These are phyloP conservation scores for Colletotrichum karsti DNA, from an alignment of 2,329 filamentous ascomycete genomes.

Conservation along the genomic window DNA sequence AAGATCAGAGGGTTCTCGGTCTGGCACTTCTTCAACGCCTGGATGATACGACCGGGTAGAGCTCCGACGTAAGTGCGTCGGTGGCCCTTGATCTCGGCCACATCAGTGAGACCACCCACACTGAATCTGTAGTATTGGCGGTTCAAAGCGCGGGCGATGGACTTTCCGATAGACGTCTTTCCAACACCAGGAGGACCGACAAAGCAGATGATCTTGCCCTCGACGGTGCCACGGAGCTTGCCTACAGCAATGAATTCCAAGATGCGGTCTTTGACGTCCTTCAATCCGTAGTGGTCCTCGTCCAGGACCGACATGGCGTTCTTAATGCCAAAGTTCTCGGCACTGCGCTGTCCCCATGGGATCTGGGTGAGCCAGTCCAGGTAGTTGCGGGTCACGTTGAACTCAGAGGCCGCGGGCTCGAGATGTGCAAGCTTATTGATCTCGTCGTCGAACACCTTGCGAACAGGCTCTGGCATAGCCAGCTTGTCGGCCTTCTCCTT, in stretches of 20 bases:
- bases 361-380: conserved; percentile 99
- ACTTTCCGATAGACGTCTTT: conserved; percentile 99
- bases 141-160: conserved; percentile 92
- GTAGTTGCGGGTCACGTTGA: conserved; percentile 98
- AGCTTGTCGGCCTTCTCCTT: conserved; percentile 93
- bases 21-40: conserved; percentile 98
- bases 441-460: conserved; percentile 98
- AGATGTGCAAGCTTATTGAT: conserved; percentile 96
- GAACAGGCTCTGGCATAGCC: conserved; percentile 95
- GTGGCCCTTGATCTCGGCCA: conserved; percentile 98
- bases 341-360: conserved; percentile 93
- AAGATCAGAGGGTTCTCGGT: conserved; percentile 97
- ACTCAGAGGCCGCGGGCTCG: conserved; percentile 95
- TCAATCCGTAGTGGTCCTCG: conserved; percentile 95
- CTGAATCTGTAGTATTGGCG: conserved; percentile 98
- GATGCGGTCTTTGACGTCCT: conserved; percentile 98
- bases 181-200: conserved; percentile 97
- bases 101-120: conserved; percentile 94
- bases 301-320: conserved; percentile 91
- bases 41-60: conserved; percentile 94
- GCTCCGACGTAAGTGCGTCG: conserved; percentile 96
- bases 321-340: conserved; percentile 95
- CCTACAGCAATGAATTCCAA: conserved; percentile 98
- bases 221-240: conserved; percentile 94
- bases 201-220: conserved; percentile 98